These are phyloP conservation scores for Amoebophrya sp. DNA, from an alignment of 169 alveolate species.

Conservation along the genomic window DNA sequence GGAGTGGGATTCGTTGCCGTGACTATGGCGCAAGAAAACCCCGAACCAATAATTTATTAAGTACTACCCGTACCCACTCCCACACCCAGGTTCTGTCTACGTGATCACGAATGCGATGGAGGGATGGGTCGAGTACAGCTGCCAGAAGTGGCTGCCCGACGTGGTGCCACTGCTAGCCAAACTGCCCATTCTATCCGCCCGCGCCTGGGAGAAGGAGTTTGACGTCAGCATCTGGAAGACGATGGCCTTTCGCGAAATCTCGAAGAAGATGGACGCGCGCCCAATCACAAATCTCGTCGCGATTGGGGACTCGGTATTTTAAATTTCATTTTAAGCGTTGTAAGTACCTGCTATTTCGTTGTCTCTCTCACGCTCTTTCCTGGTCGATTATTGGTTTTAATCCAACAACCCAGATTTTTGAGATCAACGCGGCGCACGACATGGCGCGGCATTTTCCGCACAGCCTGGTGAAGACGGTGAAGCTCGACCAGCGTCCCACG, in stretches of 20 bases:
- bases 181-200: neutral
- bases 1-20: too few species aligned
- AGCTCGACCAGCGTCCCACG: neutral
- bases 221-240: neutral
- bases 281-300: neutral
- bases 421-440: neutral
- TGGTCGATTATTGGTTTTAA: too few species aligned
- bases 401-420: neutral
- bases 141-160: slow-evolving; percentile 54
- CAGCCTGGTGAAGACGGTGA: neutral
- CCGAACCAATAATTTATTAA: too few species aligned
- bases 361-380: too few species aligned
- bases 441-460: neutral
- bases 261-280: neutral
- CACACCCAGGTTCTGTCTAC: slow-evolving; percentile 55
- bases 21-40: too few species aligned
- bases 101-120: slow-evolving; percentile 79
- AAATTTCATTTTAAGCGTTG: too few species aligned
- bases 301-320: neutral
- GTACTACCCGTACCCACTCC: too few species aligned
- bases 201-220: neutral
- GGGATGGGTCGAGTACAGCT: slow-evolving; percentile 80
- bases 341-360: too few species aligned
- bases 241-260: neutral
- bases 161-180: slow-evolving; percentile 23